Evolutionary conservation across 495 filamentous ascomycete species (phyloP), one percentile per base, ranked within the genome.

Genomic region (Hyaloscypha variabilis): DNA sequence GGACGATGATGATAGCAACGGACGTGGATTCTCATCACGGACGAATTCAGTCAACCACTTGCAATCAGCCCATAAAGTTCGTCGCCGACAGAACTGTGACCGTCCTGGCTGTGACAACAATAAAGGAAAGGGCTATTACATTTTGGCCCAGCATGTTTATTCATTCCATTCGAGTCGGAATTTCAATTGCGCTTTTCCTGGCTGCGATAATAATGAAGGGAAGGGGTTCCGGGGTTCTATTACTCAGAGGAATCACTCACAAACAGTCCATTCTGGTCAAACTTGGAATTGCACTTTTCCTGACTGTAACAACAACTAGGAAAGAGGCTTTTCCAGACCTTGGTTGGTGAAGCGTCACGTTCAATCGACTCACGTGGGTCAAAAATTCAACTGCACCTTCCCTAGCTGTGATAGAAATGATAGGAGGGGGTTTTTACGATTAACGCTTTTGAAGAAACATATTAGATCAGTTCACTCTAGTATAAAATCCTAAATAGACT

Each of bases 361-460:
- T 53, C 2, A 19, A 53, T 53, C 51, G 21, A 28, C 17, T 6
- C 51, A 53, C 17, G 8, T 3, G 26, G 51, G 51, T 53, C 51
- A 53, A 28, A 53, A 53, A 53, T 53, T 14, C 51, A 28, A 53
- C 25, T 53, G 51, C 51, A 53, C 51, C 5, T 53, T 53, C 51
- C 51, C 51, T 53, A 21, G 51, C 8, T 53, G 51, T 24, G 51
- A 53, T 14, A 53, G 17, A 6, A 53, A 53, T 53, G 14, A 53
- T 10, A 21, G 51, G 17, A 53, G 17, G 25, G 51, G 51, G 51
- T 53, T 53, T 53, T n/a, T n/a, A n/a, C n/a, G n/a, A n/a, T n/a
- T n/a, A n/a, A n/a, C n/a, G n/a, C n/a, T n/a, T n/a, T n/a, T n/a
- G n/a, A n/a, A n/a, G n/a, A n/a, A n/a, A n/a, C n/a, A n/a, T n/a